These are phyloP conservation scores for Mangifera indica DNA, from an alignment of 345 rosid species.

Conservation along the genomic window DNA sequence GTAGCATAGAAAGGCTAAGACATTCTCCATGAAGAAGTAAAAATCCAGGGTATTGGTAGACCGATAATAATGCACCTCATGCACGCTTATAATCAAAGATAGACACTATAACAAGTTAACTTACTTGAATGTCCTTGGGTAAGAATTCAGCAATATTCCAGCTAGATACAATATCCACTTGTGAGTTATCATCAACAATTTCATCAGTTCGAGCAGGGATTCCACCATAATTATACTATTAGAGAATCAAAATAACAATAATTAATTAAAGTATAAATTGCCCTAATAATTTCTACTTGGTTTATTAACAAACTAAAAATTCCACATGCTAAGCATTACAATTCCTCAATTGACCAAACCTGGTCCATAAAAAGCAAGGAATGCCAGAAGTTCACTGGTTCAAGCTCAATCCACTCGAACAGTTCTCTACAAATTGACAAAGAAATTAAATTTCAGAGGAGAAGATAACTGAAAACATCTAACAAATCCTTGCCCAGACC, in stretches of 20 bases:
- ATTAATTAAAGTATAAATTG: not conserved
- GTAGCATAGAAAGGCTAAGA: not conserved
- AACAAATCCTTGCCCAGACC: constrained; percentile 22
- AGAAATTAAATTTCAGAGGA: constrained; percentile 21
- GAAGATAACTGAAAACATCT: constrained; percentile 14
- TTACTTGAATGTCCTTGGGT: constrained; percentile 80
- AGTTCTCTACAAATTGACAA: constrained; percentile 54
- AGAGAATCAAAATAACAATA: constrained; percentile 17
- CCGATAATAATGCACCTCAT: not conserved
- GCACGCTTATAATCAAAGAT: not conserved
- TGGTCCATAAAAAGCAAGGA: constrained; percentile 96
- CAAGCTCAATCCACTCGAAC: constrained; percentile 87
- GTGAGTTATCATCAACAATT: constrained; percentile 43
- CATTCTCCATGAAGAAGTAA: not conserved
- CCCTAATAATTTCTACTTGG: not conserved
- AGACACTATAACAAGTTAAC: constrained; percentile 2
- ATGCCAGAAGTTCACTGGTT: constrained; percentile 81
- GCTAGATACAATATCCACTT: constrained; percentile 78
- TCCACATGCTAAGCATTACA: constrained; percentile 11
- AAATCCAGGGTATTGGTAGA: not conserved
- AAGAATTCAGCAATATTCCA: constrained; percentile 81
- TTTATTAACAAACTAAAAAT: not conserved
- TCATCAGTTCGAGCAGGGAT: constrained; percentile 66
- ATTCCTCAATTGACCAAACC: constrained; percentile 42
- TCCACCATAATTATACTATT: constrained; percentile 83